Conservation (phyloP, 2,329 filamentous ascomycete genomes). For the Thelonectria olida region DNA sequence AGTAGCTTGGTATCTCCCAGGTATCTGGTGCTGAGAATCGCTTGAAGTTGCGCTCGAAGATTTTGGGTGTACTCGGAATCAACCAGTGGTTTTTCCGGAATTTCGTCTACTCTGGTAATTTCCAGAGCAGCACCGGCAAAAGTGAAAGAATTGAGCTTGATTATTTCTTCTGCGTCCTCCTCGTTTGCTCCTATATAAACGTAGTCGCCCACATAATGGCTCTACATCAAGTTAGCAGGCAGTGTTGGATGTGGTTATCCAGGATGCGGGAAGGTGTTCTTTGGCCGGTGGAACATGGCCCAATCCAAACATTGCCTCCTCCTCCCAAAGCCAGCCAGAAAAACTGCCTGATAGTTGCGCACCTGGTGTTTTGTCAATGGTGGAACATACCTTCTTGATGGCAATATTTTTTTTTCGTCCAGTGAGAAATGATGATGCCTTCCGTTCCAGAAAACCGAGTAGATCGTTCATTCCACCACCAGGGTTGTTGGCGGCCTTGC, state of each 20-base stretch:
- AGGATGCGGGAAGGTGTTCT: constrained; percentile 31
- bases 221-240: constrained; percentile 77
- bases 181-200: constrained; percentile 74
- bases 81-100: constrained; percentile 47
- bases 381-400: constrained; percentile 80
- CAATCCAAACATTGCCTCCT: constrained; percentile 32
- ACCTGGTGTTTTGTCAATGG: constrained; percentile 46
- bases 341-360: constrained; percentile 30
- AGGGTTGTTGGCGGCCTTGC: constrained; percentile 72
- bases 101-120: constrained; percentile 60
- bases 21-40: constrained; percentile 80
- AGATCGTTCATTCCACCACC: constrained; percentile 74
- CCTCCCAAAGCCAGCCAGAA: constrained; percentile 30
- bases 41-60: constrained; percentile 73
- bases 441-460: constrained; percentile 75
- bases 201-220: constrained; percentile 73
- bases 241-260: constrained; percentile 38
- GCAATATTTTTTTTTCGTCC: constrained; percentile 58
- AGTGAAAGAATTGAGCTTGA: constrained; percentile 73
- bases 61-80: constrained; percentile 65
- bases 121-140: constrained; percentile 74
- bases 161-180: constrained; percentile 70
- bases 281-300: constrained; percentile 29
- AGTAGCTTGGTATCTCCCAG: constrained; percentile 76
- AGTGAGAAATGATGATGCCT: constrained; percentile 66